Evolutionary conservation across 2,329 filamentous ascomycete genomes (phyloP).

Genomic region (Lasiodiplodia theobromae): DNA sequence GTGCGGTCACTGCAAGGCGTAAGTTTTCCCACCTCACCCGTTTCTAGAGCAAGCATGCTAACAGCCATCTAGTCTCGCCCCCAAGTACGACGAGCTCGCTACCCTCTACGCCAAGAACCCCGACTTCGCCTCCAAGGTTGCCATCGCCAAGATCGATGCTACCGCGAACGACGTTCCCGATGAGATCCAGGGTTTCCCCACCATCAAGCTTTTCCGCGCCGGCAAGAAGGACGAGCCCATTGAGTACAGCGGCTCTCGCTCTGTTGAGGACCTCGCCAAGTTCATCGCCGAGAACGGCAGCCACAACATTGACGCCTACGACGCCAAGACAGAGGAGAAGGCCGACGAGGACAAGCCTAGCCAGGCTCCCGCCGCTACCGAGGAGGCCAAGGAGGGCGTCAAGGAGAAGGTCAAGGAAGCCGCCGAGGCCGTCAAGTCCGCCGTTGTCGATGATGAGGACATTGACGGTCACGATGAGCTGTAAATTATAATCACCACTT

Average conservation of each 20-base stretch:
- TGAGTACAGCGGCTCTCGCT: slow-evolving; percentile 87
- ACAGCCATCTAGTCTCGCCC: slow-evolving; percentile 58
- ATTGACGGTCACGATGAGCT: slow-evolving; percentile 72
- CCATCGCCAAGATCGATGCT: slow-evolving; percentile 89
- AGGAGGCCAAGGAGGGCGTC: slow-evolving; percentile 48
- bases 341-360: slow-evolving; percentile 54
- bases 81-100: slow-evolving; percentile 72
- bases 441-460: slow-evolving; percentile 41
- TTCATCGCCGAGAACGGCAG: slow-evolving; percentile 97
- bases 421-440: slow-evolving; percentile 46
- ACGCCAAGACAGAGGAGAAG: slow-evolving; percentile 64
- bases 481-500: slow-evolving; percentile 56
- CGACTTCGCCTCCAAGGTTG: slow-evolving; percentile 65
- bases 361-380: slow-evolving; percentile 54
- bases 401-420: slow-evolving; percentile 43
- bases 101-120: slow-evolving; percentile 60
- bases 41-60: slow-evolving; percentile 23
- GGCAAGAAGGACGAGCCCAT: slow-evolving; percentile 84
- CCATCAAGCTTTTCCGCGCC: slow-evolving; percentile 97
- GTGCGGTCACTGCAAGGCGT: slow-evolving; percentile 75
- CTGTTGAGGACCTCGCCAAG: slow-evolving; percentile 86
- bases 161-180: slow-evolving; percentile 96
- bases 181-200: slow-evolving; percentile 96
- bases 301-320: slow-evolving; percentile 75
- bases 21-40: slow-evolving; percentile 38